Evolutionary conservation across 2,329 filamentous ascomycete genomes (phyloP).

Genomic region (Curvularia lunata): DNA sequence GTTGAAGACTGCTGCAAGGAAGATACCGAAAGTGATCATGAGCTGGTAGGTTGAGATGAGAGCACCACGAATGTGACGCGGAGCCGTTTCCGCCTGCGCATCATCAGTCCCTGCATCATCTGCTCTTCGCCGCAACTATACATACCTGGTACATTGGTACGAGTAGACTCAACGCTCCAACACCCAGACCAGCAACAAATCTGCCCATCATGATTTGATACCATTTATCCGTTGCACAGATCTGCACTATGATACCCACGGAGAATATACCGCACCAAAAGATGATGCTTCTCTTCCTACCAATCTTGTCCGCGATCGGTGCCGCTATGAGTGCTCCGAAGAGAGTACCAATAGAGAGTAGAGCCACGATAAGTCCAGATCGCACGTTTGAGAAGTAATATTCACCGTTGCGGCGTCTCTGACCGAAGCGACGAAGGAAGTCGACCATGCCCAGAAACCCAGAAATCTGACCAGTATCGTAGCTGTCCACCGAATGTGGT

Average conservation of each 20-base stretch:
- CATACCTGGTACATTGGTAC: conserved; percentile 62
- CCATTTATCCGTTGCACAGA: conserved; percentile 63
- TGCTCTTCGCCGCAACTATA: neutral
- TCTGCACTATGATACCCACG: conserved; percentile 69
- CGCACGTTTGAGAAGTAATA: conserved; percentile 38
- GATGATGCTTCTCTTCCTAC: conserved; percentile 66
- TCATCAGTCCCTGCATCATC: neutral
- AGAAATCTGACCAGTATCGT: conserved; percentile 41
- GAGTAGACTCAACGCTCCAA: conserved; percentile 67
- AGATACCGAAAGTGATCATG: conserved; percentile 72
- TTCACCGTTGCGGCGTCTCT: conserved; percentile 23
- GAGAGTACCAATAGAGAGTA: conserved; percentile 74
- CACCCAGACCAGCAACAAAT: conserved; percentile 67
- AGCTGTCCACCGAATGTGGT: conserved; percentile 1
- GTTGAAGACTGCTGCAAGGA: conserved; percentile 58
- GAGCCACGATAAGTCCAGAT: conserved; percentile 38
- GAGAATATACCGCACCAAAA: conserved; percentile 65
- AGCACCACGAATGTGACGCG: conserved; percentile 66
- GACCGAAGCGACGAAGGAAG: conserved; percentile 34
- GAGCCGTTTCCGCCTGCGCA: conserved; percentile 62
- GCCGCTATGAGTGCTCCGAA: conserved; percentile 67
- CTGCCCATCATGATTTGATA: conserved; percentile 68
- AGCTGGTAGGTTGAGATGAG: conserved; percentile 70
- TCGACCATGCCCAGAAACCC: conserved; percentile 42
- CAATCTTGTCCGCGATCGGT: conserved; percentile 66